phyloP scores from a whole-genome alignment of 345 rosid genomes.

The Brassica incana region DNA sequence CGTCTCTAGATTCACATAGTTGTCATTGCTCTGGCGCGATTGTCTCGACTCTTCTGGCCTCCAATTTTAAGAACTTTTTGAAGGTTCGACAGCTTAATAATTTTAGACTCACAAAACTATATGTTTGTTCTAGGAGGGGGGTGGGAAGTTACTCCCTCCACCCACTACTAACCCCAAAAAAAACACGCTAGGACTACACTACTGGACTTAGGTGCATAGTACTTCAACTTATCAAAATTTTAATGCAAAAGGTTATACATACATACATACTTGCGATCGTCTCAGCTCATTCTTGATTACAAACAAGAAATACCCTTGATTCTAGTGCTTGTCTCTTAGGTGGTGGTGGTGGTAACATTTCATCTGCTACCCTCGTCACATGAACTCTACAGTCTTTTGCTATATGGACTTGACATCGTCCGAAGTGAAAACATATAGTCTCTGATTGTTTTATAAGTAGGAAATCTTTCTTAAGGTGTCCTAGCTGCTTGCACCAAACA shows the following conservation, averaged over 20 bases:
- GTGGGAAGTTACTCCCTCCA: neutral
- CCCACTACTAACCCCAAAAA: neutral
- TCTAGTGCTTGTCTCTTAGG: neutral
- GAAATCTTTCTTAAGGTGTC: no score
- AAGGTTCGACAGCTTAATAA: neutral
- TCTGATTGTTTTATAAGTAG: no score
- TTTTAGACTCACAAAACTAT: neutral
- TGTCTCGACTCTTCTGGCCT: neutral
- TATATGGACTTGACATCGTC: neutral
- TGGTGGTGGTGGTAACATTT: no score
- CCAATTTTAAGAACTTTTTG: neutral
- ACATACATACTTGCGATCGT: neutral
- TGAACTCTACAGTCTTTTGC: neutral
- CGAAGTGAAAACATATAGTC: neutral
- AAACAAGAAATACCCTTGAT: neutral
- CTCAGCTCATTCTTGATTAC: neutral
- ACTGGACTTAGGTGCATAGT: neutral
- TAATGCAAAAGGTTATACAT: neutral
- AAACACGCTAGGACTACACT: neutral
- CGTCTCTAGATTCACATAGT: no score
- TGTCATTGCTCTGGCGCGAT: no score
- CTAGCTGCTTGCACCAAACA: no score
- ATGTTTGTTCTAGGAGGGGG: neutral
- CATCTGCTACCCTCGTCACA: neutral
- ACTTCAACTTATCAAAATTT: neutral